Evolutionary conservation across 192 early-diverging fungal genomes (phyloP), one percentile per base, ranked within the genome.

Genomic region (Dimargaris verticillata): DNA sequence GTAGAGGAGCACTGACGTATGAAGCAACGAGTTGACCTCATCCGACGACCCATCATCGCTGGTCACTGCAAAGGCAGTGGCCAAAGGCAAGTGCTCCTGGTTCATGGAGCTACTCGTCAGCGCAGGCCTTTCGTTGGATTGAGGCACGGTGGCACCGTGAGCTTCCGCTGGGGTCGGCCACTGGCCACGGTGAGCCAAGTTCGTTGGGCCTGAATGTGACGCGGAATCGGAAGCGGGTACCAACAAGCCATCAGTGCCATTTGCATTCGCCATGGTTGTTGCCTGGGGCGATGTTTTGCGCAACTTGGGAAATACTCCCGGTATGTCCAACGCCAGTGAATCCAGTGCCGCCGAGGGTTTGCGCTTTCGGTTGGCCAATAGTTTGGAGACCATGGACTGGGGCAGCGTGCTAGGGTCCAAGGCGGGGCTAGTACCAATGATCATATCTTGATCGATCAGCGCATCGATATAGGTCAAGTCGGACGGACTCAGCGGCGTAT

Each of bases 111-210:
- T 20, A 26, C 26, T n/a, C 18, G 18, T 11, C 3, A 25, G 9
- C 14, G 49, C 20, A n/a, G 20, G 22, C 22, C n/a, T 26, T 0
- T 20, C 11, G 20, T 11, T 20, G 1, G 18, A 3, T 20, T 51
- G 49, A 0, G 49, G 26, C 22, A 25, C 6, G 3, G 26, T 20
- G 49, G 49, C 11, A 20, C 49, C 49, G 18, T 51, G 53, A 14
- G 57, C 42, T 20, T 59, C 57, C 14, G 57, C 29, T n/a, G 57
- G 57, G 14, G 57, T 59, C 13, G 57, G 57, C 57, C 57, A 59
- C 20, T 43, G 57, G 17, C 22, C 42, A n/a, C 20, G n/a, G 22
- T 51, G 49, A 18, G 20, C 18, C 49, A 51, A 51, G 9, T 51
- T 38, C 33, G 7, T 38, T 38, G 33, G 33, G 7, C 33, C 33